These are phyloP conservation scores for Setomelanomma holmii DNA, from an alignment of 2,329 filamentous ascomycete species.

Conservation along the genomic window DNA sequence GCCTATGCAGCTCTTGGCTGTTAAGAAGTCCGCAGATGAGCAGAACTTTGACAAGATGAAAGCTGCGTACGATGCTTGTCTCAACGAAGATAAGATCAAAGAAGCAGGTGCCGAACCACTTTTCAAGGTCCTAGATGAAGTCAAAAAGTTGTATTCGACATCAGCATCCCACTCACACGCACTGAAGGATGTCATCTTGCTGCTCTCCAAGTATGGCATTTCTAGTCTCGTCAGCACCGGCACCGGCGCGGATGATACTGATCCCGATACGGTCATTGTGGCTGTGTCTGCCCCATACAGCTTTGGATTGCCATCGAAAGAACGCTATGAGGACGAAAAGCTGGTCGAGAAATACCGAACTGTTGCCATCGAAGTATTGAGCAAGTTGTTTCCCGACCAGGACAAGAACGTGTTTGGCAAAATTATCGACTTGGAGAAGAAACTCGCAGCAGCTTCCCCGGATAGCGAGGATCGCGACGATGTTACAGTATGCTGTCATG, in stretches of 20 bases:
- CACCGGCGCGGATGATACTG: constrained; percentile 57
- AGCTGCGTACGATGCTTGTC: constrained; percentile 69
- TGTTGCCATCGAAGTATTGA: constrained; percentile 31
- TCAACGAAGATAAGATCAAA: constrained; percentile 66
- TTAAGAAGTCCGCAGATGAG: constrained; percentile 58
- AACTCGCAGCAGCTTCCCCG: constrained; percentile 66
- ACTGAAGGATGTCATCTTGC: constrained; percentile 56
- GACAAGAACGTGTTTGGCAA: constrained; percentile 46
- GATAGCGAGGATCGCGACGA: constrained; percentile 66
- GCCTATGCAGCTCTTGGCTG: constrained; percentile 37
- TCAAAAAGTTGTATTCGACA: constrained; percentile 44
- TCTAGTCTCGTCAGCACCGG: constrained; percentile 34
- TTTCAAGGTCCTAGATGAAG: constrained; percentile 60
- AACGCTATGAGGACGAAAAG: constrained; percentile 43
- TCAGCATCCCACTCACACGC: constrained; percentile 8
- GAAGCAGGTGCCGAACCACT: constrained; percentile 64
- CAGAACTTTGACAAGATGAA: constrained; percentile 72
- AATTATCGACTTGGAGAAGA: constrained; percentile 63
- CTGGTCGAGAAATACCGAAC: constrained; percentile 40
- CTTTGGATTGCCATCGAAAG: constrained; percentile 51
- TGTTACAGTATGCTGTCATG: constrained; percentile 54
- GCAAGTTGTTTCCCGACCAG: constrained; percentile 28
- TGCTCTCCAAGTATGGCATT: constrained; percentile 57
- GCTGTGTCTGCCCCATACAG: constrained; percentile 58
- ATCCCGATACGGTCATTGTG: constrained; percentile 61